phyloP scores from a whole-genome alignment of 345 rosid genomes.

The Eucalyptus brandiana region DNA sequence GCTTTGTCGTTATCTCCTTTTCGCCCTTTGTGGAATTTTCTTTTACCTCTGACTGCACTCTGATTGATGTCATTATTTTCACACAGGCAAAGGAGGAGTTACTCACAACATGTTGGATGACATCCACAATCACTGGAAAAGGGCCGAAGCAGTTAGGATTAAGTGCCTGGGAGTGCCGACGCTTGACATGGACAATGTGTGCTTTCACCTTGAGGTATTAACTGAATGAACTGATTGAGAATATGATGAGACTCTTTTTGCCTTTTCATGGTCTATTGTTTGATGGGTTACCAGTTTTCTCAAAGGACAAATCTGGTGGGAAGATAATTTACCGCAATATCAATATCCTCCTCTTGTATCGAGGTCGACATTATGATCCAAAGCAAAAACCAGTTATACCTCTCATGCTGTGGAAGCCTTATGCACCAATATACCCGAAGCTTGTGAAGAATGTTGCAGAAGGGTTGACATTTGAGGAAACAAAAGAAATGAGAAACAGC shows the following conservation, averaged over 20 bases:
- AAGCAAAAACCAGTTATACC: conserved; percentile 58
- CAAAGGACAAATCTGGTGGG: conserved; percentile 43
- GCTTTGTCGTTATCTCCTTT: neutral
- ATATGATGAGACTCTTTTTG: neutral
- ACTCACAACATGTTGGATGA: conserved; percentile 95
- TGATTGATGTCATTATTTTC: neutral
- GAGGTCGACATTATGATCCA: conserved; percentile 77
- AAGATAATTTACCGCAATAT: conserved; percentile 26
- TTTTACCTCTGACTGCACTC: neutral
- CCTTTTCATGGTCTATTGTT: neutral
- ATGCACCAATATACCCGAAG: conserved; percentile 73
- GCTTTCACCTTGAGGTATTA: conserved; percentile 73
- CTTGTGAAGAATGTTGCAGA: conserved; percentile 68
- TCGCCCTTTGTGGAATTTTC: neutral
- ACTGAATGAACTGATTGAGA: neutral
- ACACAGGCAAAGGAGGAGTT: conserved; percentile 68
- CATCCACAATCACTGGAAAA: conserved; percentile 82
- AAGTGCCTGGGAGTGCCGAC: conserved; percentile 92
- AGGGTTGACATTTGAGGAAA: conserved; percentile 81
- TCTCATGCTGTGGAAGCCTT: conserved; percentile 91
- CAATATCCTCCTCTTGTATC: conserved; percentile 58
- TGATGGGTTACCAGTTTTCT: conserved; percentile 15
- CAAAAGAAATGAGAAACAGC: conserved; percentile 65
- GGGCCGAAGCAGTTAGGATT: conserved; percentile 85
- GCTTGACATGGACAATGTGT: conserved; percentile 80